Evolutionary conservation across 1,284 basidiomycete species (phyloP), one percentile per base, ranked within the genome.

Genomic region (Leccinum angustisporum): DNA sequence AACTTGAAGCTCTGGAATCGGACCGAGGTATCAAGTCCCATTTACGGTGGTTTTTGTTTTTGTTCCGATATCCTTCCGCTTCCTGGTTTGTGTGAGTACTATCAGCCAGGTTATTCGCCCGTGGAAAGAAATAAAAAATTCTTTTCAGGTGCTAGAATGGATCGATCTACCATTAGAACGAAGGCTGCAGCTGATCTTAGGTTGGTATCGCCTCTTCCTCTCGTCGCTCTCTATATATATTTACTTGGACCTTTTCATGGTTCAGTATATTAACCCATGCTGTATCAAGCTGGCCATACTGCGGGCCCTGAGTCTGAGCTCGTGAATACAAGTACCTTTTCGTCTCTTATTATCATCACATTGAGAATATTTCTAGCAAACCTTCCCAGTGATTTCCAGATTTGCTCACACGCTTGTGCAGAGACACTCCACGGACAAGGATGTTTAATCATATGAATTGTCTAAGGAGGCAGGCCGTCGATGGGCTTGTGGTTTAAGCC

Each of bases 401-500:
- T 95, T 95, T 69, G 86, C 92, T 4, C 84, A 82, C 60, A 78
- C 85, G 34, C 75, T 97, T 2, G 61, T 70, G 13, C 68, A 61
- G 46, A 50, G 58, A 30, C 40, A n/a, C 10, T 33, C 38, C 13
- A 58, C 57, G 16, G 16, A 48, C 3, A 30, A 21, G 13, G 21
- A 4, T 34, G 11, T 48, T 48, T 6, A 5, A 57, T 16, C 16
- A 43, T 31, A 40, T 43, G 57, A 38, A 30, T 40, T 5, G 5
- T 53, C 43, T 16, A 7, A 56, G 31, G 36, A 70, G 85, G 92
- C 38, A 94, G 91, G 91, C 94, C 92, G 18, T 83, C 86, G 1
- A 90, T 91, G 80, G 92, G 93, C 1, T 73, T 95, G 48, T 83
- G 92, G 53, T 94, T 95, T 77, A 75, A 79, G n/a, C n/a, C n/a